These are phyloP conservation scores for Apiospora sp. DNA, from an alignment of 2,329 filamentous ascomycete species.

Conservation along the genomic window DNA sequence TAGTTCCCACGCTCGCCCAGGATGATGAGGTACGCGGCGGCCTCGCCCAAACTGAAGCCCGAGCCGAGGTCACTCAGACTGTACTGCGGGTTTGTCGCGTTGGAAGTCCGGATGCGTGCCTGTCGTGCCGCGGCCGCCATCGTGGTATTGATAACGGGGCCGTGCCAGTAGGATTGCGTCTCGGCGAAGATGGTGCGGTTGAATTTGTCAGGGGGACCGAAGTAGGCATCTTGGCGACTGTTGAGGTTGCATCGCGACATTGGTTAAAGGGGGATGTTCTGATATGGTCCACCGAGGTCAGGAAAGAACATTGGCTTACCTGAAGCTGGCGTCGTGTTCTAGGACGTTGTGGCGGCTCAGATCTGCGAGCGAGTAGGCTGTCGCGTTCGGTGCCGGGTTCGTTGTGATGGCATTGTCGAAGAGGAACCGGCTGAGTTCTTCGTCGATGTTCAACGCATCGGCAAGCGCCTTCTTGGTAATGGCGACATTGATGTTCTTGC, in stretches of 20 bases:
- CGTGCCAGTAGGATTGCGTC: slow-evolving; percentile 55
- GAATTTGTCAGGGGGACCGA: slow-evolving; percentile 61
- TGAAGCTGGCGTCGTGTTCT: slow-evolving; percentile 57
- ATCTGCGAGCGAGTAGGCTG: slow-evolving; percentile 41
- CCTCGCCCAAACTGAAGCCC: slow-evolving; percentile 56
- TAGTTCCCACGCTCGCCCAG: slow-evolving; percentile 52
- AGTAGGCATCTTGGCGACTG: slow-evolving; percentile 56
- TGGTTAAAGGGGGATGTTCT: background rate
- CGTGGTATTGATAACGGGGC: slow-evolving; percentile 46
- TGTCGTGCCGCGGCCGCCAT: slow-evolving; percentile 56
- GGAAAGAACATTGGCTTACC: slow-evolving; percentile 32
- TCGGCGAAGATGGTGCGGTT: slow-evolving; percentile 59
- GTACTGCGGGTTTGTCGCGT: slow-evolving; percentile 57
- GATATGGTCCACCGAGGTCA: too few relatives aligned
- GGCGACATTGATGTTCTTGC: slow-evolving; percentile 11
- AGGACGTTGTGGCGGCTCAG: slow-evolving; percentile 56
- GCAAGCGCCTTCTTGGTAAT: slow-evolving; percentile 5
- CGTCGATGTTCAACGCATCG: slow-evolving; percentile 1
- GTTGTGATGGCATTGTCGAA: background rate
- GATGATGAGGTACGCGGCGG: slow-evolving; percentile 54
- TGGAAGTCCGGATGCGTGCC: slow-evolving; percentile 52
- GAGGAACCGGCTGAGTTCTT: background rate
- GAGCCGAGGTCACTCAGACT: slow-evolving; percentile 49
- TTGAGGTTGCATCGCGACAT: background rate
- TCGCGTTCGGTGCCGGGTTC: slow-evolving; percentile 21